Evolutionary conservation across 441 rosid genomes (phyloP).

Genomic region (Macaranga tanarius): DNA sequence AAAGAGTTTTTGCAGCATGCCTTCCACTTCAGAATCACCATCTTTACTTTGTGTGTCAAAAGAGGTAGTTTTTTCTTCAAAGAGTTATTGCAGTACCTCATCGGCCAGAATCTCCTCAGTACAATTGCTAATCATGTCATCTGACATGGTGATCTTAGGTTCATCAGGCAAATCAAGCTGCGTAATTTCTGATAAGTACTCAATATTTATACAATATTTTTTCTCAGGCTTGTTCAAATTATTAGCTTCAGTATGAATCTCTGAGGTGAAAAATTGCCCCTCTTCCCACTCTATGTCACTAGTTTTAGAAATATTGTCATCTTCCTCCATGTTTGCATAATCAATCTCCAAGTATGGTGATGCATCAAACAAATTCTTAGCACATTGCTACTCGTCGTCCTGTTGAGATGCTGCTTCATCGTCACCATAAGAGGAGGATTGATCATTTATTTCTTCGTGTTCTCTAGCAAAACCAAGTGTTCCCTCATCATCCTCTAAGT

Average conservation of each 20-base stretch:
- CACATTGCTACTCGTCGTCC: constrained; percentile 23
- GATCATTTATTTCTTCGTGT: not conserved
- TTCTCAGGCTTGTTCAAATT: constrained; percentile 25
- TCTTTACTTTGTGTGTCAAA: constrained; percentile 18
- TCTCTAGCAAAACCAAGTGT: constrained; percentile 11
- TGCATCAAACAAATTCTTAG: constrained; percentile 36
- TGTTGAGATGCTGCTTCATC: constrained; percentile 21
- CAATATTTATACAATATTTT: constrained; percentile 17
- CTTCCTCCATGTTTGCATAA: constrained; percentile 27
- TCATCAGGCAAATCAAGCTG: constrained; percentile 25
- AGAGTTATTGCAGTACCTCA: constrained; percentile 30
- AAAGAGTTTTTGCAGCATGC: not conserved
- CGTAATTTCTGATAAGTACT: constrained; percentile 23
- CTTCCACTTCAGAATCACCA: constrained; percentile 22
- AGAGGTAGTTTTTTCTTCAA: constrained; percentile 30
- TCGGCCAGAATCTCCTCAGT: constrained; percentile 32
- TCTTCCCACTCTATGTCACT: constrained; percentile 56
- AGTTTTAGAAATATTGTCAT: constrained; percentile 28
- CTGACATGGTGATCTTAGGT: constrained; percentile 19
- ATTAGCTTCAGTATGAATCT: constrained; percentile 23
- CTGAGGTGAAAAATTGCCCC: constrained; percentile 23
- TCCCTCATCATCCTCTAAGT: constrained; percentile 16
- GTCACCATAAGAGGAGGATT: constrained; percentile 2
- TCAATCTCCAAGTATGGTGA: constrained; percentile 42
- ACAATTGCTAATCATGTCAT: constrained; percentile 23